Evolutionary conservation across 2,329 filamentous ascomycete species (phyloP), one percentile per base, ranked within the genome.

Genomic region (Sphaerulina musiva): DNA sequence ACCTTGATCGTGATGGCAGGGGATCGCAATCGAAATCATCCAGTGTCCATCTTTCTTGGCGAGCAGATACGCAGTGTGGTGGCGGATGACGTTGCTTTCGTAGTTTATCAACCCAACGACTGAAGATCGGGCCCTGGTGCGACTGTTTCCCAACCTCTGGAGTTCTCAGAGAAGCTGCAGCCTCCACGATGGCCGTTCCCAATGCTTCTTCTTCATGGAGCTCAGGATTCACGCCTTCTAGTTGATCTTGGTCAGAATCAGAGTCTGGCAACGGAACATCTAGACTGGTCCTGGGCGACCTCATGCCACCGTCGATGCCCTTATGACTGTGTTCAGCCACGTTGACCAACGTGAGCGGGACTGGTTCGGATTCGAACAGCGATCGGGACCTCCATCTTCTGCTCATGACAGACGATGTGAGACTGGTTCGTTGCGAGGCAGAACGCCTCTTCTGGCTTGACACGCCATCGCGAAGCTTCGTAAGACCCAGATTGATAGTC

Each of bases 91-190:
- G 63, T 80, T 62, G 80, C 57, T 78, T 80, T 56, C 85, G 81
- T 17, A 92, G 72, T 4, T 80, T 85, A 59, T 76, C 85, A 71
- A 91, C 81, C 86, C 87, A 92, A 67, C 80, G 84, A 44, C 81
- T 78, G 63, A 92, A 89, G 2, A 23, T 26, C 6, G 42, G 42
- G 8, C 17, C 42, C 8, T 44, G 42, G 6, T 26, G 42, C 10
- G 42, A 26, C 42, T 44, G 10, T 20, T 8, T 9, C 4, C 23
- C 17, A 26, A 6, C 12, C 6, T 29, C 20, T 1, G 42, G 26
- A 10, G 42, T 8, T 11, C 1, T 26, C 4, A 20, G 8, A 26
- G 42, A 44, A 26, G 20, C 11, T 29, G 14, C 42, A 31, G 46
- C 32, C 47, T 36, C 11, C 10, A 20, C 36, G 5, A 29, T n/a